Evolutionary conservation across 345 rosid genomes (phyloP).

Genomic region (Gossypium herbaceum): DNA sequence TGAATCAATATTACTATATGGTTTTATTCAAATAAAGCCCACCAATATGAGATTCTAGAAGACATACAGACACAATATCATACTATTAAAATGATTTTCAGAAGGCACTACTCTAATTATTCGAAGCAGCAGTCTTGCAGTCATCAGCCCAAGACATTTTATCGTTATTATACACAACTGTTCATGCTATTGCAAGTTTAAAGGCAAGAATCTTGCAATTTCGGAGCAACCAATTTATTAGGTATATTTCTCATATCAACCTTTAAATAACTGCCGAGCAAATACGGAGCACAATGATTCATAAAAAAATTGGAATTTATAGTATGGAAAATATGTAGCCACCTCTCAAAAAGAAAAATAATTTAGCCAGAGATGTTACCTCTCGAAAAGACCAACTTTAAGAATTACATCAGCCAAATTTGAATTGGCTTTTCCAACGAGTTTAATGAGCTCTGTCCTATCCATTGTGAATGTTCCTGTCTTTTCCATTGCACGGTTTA

Average conservation of each 20-base stretch:
- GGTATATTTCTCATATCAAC: background rate
- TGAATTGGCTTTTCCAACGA: constrained; percentile 96
- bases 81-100: background rate
- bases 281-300: background rate
- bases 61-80: background rate
- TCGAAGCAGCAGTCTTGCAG: background rate
- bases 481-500: constrained; percentile 84
- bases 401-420: constrained; percentile 91
- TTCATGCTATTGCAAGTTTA: background rate
- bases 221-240: background rate
- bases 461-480: constrained; percentile 95
- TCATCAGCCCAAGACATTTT: background rate
- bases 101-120: background rate
- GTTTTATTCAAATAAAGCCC: background rate
- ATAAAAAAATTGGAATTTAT: background rate
- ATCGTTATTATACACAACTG: background rate
- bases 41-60: background rate
- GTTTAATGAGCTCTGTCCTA: constrained; percentile 78
- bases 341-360: background rate
- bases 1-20: background rate
- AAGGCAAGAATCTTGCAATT: constrained; percentile 3
- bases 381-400: constrained; percentile 93
- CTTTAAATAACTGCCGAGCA: background rate
- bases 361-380: constrained; percentile 35
- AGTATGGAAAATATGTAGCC: background rate